These are phyloP conservation scores for Alternaria sp. DNA, from an alignment of 2,329 filamentous ascomycete genomes.

Conservation along the genomic window DNA sequence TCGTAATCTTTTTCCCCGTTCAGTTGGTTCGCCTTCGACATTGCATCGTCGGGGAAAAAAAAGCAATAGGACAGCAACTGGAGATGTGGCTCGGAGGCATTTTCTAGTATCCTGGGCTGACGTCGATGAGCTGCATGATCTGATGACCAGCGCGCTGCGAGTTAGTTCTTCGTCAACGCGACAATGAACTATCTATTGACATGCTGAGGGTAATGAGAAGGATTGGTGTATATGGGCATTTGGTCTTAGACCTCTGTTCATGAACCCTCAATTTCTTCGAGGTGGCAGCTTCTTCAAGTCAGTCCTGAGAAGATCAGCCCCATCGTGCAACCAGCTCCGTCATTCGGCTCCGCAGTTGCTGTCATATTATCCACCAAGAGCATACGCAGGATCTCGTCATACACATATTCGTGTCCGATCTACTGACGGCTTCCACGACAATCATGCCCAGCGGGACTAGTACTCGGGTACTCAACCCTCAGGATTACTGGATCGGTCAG, in stretches of 20 bases:
- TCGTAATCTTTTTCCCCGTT: conserved; percentile 27
- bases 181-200: background rate
- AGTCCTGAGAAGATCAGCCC: background rate
- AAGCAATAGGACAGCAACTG: conserved; percentile 11
- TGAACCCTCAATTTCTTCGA: background rate
- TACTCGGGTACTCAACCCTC: background rate
- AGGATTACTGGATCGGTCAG: background rate
- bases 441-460: conserved; percentile 1
- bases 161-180: background rate
- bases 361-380: conserved; percentile 9
- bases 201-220: background rate
- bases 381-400: conserved; percentile 24
- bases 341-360: background rate
- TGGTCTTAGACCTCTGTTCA: background rate
- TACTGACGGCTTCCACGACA: conserved; percentile 8
- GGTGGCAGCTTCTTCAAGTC: background rate
- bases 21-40: conserved; percentile 13
- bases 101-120: background rate
- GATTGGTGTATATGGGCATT: background rate
- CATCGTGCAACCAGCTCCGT: background rate
- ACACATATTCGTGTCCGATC: conserved; percentile 18
- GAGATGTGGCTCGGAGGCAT: conserved; percentile 1
- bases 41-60: conserved; percentile 18
- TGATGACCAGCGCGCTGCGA: background rate
- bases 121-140: background rate